Evolutionary conservation across 2,329 filamentous ascomycete species (phyloP).

Genomic region (Fusarium odoratissimum): DNA sequence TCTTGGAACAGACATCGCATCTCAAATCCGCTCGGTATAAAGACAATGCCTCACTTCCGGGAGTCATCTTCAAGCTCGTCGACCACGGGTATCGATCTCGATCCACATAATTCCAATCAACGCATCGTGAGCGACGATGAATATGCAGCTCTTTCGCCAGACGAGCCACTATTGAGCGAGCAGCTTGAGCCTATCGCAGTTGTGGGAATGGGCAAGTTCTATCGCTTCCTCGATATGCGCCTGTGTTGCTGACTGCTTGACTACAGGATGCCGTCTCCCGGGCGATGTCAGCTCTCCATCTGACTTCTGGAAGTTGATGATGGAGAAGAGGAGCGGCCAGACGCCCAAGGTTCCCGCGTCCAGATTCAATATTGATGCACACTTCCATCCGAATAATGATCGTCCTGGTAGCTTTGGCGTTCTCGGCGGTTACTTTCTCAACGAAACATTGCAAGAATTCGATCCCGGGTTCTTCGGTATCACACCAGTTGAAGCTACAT

Average conservation of each 20-base stretch:
- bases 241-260: accelerated
- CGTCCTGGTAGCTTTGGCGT: not conserved
- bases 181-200: not conserved
- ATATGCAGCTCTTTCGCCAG: not conserved
- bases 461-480: not conserved
- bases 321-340: not conserved
- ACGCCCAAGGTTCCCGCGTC: not conserved
- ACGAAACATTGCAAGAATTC: not conserved
- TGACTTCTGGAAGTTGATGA: not conserved
- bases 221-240: not conserved
- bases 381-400: not conserved
- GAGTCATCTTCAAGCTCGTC: not conserved
- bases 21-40: no score
- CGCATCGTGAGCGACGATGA: not conserved
- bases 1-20: no score
- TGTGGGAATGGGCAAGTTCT: not conserved
- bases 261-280: not conserved
- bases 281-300: not conserved
- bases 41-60: no score
- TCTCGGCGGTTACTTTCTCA: not conserved
- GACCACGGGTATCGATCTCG: not conserved
- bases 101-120: not conserved
- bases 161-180: not conserved
- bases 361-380: not conserved
- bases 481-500: not conserved